Evolutionary conservation across 805 yeast genomes (phyloP), one percentile per base, ranked within the genome.

Genomic region (Lachancea meyersii): DNA sequence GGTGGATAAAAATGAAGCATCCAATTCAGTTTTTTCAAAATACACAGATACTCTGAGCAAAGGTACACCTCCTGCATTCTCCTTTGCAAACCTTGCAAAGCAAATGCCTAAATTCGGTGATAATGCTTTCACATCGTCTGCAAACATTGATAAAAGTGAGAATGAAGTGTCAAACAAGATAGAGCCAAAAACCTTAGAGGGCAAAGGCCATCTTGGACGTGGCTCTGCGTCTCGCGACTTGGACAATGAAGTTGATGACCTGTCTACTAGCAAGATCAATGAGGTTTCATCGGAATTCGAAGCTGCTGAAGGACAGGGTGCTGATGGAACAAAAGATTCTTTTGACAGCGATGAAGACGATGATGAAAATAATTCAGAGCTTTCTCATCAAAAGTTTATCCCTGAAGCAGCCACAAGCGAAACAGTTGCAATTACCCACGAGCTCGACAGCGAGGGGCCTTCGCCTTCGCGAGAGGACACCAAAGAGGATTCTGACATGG

Each of bases 11-110:
- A 11, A 21, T 6, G 30, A 38, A 14, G 40, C 40, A n/a, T 30
- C 41, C 1, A 17, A 38, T 4, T 58, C 63, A 0, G 62, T 64
- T 11, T 58, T 58, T 40, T 50, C 63, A 4, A 40, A 51, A 1
- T 60, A 52, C 38, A 38, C 63, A 1, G 44, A 46, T 18, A 51
- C 53, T 30, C 35, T 60, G 10, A 44, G 46, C 4, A 48, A 48
- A 18, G 40, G 54, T 1, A 23, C 52, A 3, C 5, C 39, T 16
- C 35, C 49, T 5, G 43, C 48, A 8, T 52, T 52, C 31, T 44
- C 51, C 0, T 52, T 52, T 33, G 49, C 53, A 9, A 38, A 41
- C 8, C 20, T 38, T 8, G 31, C 16, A 11, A 38, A 23, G 17
- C 28, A 30, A 9, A 21, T 5, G 14, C 5, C 21, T 13, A 30